phyloP scores from a whole-genome alignment of 768 basidiomycete genomes.

The Mycena amicta region DNA sequence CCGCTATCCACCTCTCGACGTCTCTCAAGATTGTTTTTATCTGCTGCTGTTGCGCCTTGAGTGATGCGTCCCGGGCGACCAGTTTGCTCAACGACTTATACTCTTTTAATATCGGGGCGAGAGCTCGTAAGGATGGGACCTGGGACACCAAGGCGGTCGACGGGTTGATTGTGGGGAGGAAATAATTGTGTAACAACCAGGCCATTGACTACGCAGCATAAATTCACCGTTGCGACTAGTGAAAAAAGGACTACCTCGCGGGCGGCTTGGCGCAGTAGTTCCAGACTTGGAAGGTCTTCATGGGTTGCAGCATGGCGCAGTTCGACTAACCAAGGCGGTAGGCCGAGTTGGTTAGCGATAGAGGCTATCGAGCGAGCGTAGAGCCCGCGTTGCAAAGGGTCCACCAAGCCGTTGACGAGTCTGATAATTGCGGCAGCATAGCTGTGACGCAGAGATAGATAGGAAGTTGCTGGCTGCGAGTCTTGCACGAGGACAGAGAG shows the following conservation, averaged over 20 bases:
- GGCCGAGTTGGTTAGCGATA: slow-evolving; percentile 82
- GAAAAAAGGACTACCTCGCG: slow-evolving; percentile 57
- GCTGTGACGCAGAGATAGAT: slow-evolving; percentile 67
- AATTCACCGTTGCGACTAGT: no score
- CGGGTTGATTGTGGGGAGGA: slow-evolving; percentile 72
- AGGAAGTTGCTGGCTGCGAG: slow-evolving; percentile 27
- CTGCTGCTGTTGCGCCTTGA: slow-evolving; percentile 52
- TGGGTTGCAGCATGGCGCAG: slow-evolving; percentile 95
- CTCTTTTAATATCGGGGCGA: slow-evolving; percentile 67
- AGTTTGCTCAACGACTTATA: slow-evolving; percentile 74
- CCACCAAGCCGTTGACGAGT: slow-evolving; percentile 93
- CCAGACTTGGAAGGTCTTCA: slow-evolving; percentile 87
- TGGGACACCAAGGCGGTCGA: slow-evolving; percentile 37
- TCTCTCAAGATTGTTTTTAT: slow-evolving; percentile 56
- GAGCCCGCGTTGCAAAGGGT: slow-evolving; percentile 85
- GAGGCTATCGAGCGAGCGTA: slow-evolving; percentile 91
- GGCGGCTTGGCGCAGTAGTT: slow-evolving; percentile 75
- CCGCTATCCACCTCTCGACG: slow-evolving; percentile 78
- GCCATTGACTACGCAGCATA: slow-evolving; percentile 66
- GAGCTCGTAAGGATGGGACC: slow-evolving; percentile 47
- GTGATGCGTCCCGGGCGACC: slow-evolving; percentile 64
- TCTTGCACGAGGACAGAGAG: slow-evolving; percentile 66
- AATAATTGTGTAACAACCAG: slow-evolving; percentile 87
- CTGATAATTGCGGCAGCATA: slow-evolving; percentile 84
- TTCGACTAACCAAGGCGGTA: slow-evolving; percentile 90